phyloP scores from a whole-genome alignment of 345 rosid genomes.

The Salix arbutifolia region DNA sequence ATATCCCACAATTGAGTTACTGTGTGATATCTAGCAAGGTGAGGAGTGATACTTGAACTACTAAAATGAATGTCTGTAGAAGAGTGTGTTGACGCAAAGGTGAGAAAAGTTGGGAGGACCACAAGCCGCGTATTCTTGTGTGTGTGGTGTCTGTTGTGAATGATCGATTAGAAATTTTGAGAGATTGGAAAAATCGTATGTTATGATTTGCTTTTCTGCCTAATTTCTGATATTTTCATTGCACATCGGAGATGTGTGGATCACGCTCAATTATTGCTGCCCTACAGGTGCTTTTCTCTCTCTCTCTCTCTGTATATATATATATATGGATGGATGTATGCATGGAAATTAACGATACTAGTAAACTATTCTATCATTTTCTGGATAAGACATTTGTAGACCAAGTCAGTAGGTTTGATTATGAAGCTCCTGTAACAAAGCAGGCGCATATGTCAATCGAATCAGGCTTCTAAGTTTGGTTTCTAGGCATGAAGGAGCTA shows the following conservation, averaged over 20 bases:
- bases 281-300: background rate
- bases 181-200: background rate
- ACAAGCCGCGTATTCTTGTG: slow-evolving; percentile 20
- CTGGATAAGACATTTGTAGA: background rate
- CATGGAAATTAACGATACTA: background rate
- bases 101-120: slow-evolving; percentile 31
- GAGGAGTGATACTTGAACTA: slow-evolving; percentile 5
- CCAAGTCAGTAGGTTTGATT: background rate
- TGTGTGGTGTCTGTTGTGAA: background rate
- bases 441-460: background rate
- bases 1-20: background rate
- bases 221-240: slow-evolving; percentile 4
- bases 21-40: slow-evolving; percentile 4
- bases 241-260: background rate
- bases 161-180: slow-evolving; percentile 19
- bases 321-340: background rate
- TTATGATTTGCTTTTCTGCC: background rate
- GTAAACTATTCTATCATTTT: background rate
- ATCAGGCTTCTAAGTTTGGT: background rate
- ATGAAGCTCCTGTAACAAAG: background rate
- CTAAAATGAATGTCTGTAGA: slow-evolving; percentile 4
- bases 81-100: background rate
- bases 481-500: background rate
- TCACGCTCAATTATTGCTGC: background rate
- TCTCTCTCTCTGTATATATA: no score